phyloP scores from a whole-genome alignment of 2,329 filamentous ascomycete species.

The Ophiostoma sp. region DNA sequence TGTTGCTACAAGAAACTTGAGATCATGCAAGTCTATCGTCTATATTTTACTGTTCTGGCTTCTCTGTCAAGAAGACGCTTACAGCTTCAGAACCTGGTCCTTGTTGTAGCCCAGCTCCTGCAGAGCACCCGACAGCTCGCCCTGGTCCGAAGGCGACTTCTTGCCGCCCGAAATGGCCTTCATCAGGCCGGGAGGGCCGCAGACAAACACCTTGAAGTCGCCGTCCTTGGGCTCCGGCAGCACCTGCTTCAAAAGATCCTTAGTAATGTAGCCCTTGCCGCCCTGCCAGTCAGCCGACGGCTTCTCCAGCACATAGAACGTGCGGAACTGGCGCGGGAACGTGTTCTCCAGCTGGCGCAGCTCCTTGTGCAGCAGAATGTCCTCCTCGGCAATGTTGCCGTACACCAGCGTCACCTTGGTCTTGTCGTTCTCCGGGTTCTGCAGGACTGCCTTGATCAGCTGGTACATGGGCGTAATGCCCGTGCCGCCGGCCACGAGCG shows the following conservation, averaged over 20 bases:
- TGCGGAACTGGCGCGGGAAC: conserved; percentile 91
- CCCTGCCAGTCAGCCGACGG: conserved; percentile 71
- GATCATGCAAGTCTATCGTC: conserved; percentile 8
- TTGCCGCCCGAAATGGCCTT: conserved; percentile 88
- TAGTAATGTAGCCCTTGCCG: conserved; percentile 77
- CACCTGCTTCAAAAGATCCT: conserved; percentile 92
- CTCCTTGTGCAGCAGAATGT: conserved; percentile 88
- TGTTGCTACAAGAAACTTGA: conserved; percentile 5
- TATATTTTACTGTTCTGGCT: not conserved
- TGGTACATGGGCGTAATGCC: conserved; percentile 99
- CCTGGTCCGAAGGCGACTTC: conserved; percentile 91
- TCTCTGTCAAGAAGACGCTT: conserved; percentile 27
- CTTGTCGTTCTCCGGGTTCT: conserved; percentile 79
- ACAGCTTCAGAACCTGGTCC: conserved; percentile 96
- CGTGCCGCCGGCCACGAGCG: conserved; percentile 87
- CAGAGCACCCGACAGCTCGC: conserved; percentile 78
- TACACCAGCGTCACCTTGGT: conserved; percentile 96
- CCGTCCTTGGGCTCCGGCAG: conserved; percentile 87
- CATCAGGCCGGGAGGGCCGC: conserved; percentile 89
- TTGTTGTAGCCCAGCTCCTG: conserved; percentile 56
- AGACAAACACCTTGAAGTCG: conserved; percentile 94
- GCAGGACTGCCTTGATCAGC: conserved; percentile 87
- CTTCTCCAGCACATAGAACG: conserved; percentile 91
- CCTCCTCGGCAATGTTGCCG: conserved; percentile 84
- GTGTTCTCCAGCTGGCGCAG: conserved; percentile 87